phyloP scores from a whole-genome alignment of 2,329 filamentous ascomycete genomes.

The Aureobasidium sp. region DNA sequence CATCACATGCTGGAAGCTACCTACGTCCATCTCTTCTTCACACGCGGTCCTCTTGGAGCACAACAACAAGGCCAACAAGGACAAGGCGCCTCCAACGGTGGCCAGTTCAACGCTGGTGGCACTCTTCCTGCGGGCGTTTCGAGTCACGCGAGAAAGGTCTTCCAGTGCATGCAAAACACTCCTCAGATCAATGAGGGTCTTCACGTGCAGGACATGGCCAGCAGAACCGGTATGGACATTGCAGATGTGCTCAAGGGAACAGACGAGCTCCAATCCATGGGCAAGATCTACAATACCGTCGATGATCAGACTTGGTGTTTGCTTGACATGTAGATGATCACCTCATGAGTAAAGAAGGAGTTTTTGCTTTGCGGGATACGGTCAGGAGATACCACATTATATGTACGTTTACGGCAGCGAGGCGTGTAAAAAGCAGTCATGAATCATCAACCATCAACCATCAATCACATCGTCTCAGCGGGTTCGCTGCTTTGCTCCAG shows the following conservation, averaged over 20 bases:
- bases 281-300: constrained; percentile 80
- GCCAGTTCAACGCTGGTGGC: constrained; percentile 20
- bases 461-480: not conserved
- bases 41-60: constrained; percentile 52
- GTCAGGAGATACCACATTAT: not conserved
- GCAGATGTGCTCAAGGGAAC: constrained; percentile 67
- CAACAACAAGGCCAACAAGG: constrained; percentile 9
- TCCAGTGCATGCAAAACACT: constrained; percentile 56
- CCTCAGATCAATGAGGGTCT: constrained; percentile 73
- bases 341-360: not conserved
- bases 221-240: constrained; percentile 54
- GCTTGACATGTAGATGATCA: constrained; percentile 51
- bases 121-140: constrained; percentile 42
- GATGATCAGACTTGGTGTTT: constrained; percentile 91
- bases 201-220: constrained; percentile 69
- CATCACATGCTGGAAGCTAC: constrained; percentile 89
- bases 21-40: constrained; percentile 78
- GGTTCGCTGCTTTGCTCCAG: constrained; percentile 4
- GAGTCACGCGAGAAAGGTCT: constrained; percentile 59
- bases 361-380: not conserved
- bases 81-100: constrained; percentile 30
- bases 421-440: not conserved
- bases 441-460: constrained; percentile 6
- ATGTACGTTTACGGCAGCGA: not conserved
- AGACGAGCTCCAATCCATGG: constrained; percentile 67